phyloP scores from a whole-genome alignment of 2,329 filamentous ascomycete genomes.

The Microdochium nivale region DNA sequence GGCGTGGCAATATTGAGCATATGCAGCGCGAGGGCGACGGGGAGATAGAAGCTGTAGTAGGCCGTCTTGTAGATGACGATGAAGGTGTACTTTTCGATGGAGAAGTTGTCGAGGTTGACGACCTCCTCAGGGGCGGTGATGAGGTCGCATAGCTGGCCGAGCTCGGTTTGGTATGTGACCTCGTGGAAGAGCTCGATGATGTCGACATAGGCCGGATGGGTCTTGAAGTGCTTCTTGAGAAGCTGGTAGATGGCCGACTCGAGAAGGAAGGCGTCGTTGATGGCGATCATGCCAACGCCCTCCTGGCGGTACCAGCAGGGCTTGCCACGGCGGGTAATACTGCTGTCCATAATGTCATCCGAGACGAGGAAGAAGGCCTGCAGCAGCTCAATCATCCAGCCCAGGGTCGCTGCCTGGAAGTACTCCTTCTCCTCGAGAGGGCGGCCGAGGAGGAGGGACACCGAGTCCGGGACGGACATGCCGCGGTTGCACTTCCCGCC shows the following conservation, averaged over 20 bases:
- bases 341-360: constrained; percentile 97
- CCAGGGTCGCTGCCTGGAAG: constrained; percentile 78
- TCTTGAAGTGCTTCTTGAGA: constrained; percentile 87
- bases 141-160: constrained; percentile 90
- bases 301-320: constrained; percentile 95
- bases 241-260: constrained; percentile 85
- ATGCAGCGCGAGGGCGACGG: constrained; percentile 83
- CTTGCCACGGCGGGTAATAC: constrained; percentile 86
- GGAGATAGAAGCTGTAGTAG: constrained; percentile 98
- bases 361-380: constrained; percentile 98
- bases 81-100: constrained; percentile 89
- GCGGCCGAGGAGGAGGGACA: constrained; percentile 64
- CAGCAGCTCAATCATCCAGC: constrained; percentile 96
- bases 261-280: constrained; percentile 97
- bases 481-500: constrained; percentile 98
- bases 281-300: constrained; percentile 88
- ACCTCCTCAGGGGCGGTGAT: constrained; percentile 92
- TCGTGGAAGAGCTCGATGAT: constrained; percentile 96
- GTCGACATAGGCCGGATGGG: constrained; percentile 81
- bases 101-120: constrained; percentile 92
- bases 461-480: constrained; percentile 93
- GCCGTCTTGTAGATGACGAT: constrained; percentile 99
- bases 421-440: constrained; percentile 74
- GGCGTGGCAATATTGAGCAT: constrained; percentile 77
- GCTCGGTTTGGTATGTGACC: constrained; percentile 84